Evolutionary conservation across 2,329 filamentous ascomycete genomes (phyloP), one percentile per base, ranked within the genome.

Genomic region (Periconia sp.): DNA sequence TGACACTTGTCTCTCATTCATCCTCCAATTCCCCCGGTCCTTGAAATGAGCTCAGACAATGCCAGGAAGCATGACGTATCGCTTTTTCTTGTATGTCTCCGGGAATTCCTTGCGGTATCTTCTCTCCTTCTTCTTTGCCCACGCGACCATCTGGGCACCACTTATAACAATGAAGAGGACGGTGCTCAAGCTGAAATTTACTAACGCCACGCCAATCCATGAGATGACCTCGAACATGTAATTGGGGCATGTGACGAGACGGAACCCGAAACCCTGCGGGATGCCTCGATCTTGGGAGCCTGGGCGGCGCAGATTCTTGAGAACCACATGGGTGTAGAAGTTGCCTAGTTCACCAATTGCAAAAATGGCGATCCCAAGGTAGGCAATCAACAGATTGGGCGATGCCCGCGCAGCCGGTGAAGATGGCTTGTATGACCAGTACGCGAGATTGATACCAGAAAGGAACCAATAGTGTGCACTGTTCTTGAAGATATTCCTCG

Each of bases 21-120:
- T 8, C 23, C 23, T 27, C 8, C 23, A 27, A 27, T 27, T 27
- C 8, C 5, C 8, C 8, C 23, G 3, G 23, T 27, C 23, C 23
- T 27, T 45, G 23, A 8, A 2, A n/a, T 10, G 17, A 23, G 17
- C 44, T 50, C 61, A 94, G 70, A 88, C 82, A 47, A 96, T 77
- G 2, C 90, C 90, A 2, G 94, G 91, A 54, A 97, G 75, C 77
- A 96, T 89, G 55, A 85, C 86, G 70, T 82, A 93, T 68, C 85
- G 85, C 90, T 99, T 97, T 81, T 88, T 92, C 87, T 93, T 92
- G 79, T 99, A 99, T 77, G 88, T 90, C 72, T 92, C 89, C 41
- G 90, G 90, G 75, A 97, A 96, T 74, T 96, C 90, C 74, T 89
- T 88, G 66, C 94, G 86, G 74, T 97, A 94, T 52, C 90, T 86